Evolutionary conservation across 2,329 filamentous ascomycete species (phyloP).

Genomic region (Talaromyces funiculosus): DNA sequence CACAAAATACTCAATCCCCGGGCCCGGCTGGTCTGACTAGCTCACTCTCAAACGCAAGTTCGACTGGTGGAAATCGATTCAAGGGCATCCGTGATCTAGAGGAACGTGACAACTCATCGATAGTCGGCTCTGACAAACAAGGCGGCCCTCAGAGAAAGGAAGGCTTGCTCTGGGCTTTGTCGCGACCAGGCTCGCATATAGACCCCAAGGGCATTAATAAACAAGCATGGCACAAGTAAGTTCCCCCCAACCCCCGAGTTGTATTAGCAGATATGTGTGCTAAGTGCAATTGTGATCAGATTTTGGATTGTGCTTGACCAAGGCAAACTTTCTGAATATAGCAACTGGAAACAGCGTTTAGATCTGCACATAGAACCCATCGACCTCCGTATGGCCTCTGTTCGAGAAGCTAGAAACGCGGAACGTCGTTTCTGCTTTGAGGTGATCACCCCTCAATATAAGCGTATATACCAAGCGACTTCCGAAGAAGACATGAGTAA

Average conservation of each 20-base stretch:
- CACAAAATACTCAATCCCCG: slow-evolving; percentile 30
- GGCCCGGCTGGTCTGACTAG: slow-evolving; percentile 20
- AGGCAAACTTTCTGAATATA: slow-evolving; percentile 94
- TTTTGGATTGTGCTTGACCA: slow-evolving; percentile 99
- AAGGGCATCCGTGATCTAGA: slow-evolving; percentile 90
- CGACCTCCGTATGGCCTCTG: slow-evolving; percentile 92
- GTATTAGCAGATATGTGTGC: not conserved
- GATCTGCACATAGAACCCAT: slow-evolving; percentile 98
- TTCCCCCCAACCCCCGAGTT: too few species aligned
- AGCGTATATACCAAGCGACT: slow-evolving; percentile 93
- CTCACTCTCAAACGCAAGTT: slow-evolving; percentile 15
- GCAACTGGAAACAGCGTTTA: slow-evolving; percentile 97
- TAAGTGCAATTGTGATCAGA: slow-evolving; percentile 42
- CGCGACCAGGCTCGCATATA: slow-evolving; percentile 85
- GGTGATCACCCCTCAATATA: slow-evolving; percentile 93
- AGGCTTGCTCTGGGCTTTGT: slow-evolving; percentile 89
- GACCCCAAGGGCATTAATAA: slow-evolving; percentile 95
- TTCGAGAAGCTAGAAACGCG: slow-evolving; percentile 88
- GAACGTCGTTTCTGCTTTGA: slow-evolving; percentile 97
- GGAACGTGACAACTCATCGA: slow-evolving; percentile 61
- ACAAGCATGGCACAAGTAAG: slow-evolving; percentile 97
- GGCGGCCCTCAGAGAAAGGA: slow-evolving; percentile 74
- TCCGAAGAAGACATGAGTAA: slow-evolving; percentile 97
- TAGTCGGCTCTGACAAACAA: slow-evolving; percentile 51
- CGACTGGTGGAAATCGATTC: slow-evolving; percentile 55